These are phyloP conservation scores for Porogramme epimiltina DNA, from an alignment of 1,284 basidiomycete species.

Conservation along the genomic window DNA sequence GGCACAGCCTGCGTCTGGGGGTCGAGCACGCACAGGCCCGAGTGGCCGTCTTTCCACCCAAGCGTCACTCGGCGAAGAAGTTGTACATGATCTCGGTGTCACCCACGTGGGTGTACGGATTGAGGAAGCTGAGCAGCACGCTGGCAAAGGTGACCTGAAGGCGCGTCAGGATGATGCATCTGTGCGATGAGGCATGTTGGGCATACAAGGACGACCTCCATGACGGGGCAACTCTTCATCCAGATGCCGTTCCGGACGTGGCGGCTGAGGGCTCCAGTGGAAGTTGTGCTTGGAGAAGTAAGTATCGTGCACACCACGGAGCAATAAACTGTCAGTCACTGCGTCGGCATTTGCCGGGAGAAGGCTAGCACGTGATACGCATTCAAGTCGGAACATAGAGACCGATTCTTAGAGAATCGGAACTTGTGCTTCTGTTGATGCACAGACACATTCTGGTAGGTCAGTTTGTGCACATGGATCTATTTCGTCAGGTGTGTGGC, in stretches of 20 bases:
- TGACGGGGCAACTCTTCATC: conserved; percentile 78
- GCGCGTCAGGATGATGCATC: not conserved
- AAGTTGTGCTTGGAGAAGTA: conserved; percentile 93
- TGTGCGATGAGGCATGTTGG: not conserved
- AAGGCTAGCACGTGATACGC: no score
- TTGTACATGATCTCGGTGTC: conserved; percentile 94
- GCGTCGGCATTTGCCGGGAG: no score
- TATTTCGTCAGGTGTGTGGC: no score
- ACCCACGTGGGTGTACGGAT: conserved; percentile 91
- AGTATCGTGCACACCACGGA: conserved; percentile 92
- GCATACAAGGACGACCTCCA: conserved; percentile 84
- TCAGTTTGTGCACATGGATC: no score
- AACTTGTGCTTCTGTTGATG: no score
- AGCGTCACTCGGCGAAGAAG: conserved; percentile 85
- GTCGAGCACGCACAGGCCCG: conserved; percentile 72
- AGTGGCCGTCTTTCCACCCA: conserved; percentile 54
- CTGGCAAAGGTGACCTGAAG: conserved; percentile 77
- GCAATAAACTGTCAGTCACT: no score
- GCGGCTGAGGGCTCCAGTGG: conserved; percentile 84
- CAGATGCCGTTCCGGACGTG: conserved; percentile 82
- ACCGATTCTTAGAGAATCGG: no score
- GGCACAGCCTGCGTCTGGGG: conserved; percentile 68
- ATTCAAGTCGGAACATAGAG: no score
- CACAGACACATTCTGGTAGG: no score
- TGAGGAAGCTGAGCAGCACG: conserved; percentile 80